Conservation (phyloP, 2,329 filamentous ascomycete species). For the Cercospora sp. region DNA sequence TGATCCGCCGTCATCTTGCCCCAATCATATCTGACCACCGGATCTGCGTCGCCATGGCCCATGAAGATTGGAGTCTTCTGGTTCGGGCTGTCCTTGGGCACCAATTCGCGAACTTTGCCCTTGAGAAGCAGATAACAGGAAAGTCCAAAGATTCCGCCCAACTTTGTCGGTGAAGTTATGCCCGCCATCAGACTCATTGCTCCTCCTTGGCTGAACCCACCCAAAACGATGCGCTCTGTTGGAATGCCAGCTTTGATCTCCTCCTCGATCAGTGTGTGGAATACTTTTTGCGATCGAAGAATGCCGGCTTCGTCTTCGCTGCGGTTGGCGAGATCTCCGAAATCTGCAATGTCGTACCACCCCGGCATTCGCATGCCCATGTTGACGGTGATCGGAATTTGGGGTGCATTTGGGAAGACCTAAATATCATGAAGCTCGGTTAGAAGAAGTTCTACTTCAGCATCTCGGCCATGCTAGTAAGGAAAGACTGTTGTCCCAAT, state of each 20-base stretch:
- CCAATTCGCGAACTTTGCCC: conserved; percentile 60
- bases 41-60: conserved; percentile 80
- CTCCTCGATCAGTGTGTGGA: conserved; percentile 74
- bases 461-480: neutral
- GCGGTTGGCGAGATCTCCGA: conserved; percentile 48
- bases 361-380: conserved; percentile 78
- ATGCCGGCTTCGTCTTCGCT: conserved; percentile 73
- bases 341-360: conserved; percentile 73
- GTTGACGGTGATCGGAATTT: conserved; percentile 53
- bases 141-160: conserved; percentile 85
- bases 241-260: conserved; percentile 82
- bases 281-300: conserved; percentile 68
- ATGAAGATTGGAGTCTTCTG: conserved; percentile 78
- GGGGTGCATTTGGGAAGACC: conserved; percentile 86
- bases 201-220: conserved; percentile 83
- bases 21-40: conserved; percentile 67
- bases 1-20: conserved; percentile 66
- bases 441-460: neutral
- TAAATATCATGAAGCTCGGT: conserved; percentile 41
- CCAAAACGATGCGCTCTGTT: conserved; percentile 78
- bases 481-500: neutral
- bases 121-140: conserved; percentile 78
- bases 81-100: conserved; percentile 51
- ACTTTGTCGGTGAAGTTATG: conserved; percentile 68
- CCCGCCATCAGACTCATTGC: conserved; percentile 82